Conservation (phyloP, 768 basidiomycete species). For the Rossbeevera mucosa region DNA sequence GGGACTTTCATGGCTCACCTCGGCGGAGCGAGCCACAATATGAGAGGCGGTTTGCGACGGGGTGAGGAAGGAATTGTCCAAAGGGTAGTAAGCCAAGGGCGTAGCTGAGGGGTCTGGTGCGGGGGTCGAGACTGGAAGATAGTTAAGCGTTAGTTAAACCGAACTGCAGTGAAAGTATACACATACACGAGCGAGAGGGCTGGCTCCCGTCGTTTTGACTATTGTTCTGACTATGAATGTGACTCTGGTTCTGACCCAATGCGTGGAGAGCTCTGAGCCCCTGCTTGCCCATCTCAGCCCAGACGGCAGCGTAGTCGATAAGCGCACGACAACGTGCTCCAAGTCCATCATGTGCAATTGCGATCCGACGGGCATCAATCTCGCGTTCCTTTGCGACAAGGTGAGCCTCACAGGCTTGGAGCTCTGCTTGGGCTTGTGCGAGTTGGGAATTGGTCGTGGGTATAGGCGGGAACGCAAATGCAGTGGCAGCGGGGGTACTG, state of each 20-base stretch:
- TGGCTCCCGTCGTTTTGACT: not conserved
- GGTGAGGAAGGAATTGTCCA: no score
- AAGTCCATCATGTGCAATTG: constrained; percentile 60
- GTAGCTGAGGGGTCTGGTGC: no score
- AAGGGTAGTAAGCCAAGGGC: no score
- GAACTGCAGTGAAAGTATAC: not conserved
- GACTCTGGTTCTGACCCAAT: not conserved
- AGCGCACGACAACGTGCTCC: constrained; percentile 59
- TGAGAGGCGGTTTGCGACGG: no score
- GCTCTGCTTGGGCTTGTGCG: constrained; percentile 62
- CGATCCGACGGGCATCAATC: constrained; percentile 47
- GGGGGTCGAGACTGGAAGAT: not conserved
- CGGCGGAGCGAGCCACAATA: no score
- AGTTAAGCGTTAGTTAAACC: not conserved
- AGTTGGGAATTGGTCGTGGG: constrained; percentile 42
- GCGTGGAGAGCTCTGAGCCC: constrained; percentile 37
- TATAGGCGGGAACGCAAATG: not conserved
- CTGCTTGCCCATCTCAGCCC: constrained; percentile 64
- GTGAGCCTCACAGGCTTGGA: constrained; percentile 79
- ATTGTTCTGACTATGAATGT: not conserved
- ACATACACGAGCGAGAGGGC: constrained; percentile 1
- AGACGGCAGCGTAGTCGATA: constrained; percentile 63
- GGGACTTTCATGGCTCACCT: no score
- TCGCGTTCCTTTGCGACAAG: constrained; percentile 67
- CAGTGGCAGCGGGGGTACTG: constrained; percentile 11